Base-by-base conservation (phyloP, 257 asterid species). In the Henckelia pumila region DNA sequence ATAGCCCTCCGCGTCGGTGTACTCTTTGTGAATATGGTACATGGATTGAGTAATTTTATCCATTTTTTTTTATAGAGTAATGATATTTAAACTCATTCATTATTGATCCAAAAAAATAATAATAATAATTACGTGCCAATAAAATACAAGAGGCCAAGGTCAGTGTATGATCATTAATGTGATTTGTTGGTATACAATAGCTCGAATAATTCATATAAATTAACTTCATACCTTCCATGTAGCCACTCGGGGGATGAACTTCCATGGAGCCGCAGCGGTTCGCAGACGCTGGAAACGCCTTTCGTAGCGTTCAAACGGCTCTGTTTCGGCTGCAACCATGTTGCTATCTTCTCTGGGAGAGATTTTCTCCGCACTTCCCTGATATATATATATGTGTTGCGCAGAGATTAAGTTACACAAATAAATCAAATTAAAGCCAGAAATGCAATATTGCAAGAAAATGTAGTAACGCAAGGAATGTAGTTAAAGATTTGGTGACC, bases 181-280 rank as follows among this genome's bases (percentile, higher is more conserved):
- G 37, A 32, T 32, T 32, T 32, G 10, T 32, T 32, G 37, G 37
- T 32, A 32, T 32, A 8, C 10, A 32, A 32, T 32, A 7, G 37
- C 37, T 32, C 37, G 37, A 32, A 32, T 7, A 32, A 32, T 32
- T 8, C 37, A 32, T 32, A 8, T 0, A 32, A 32, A 6, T 32
- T 0, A 32, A 32, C 3, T 32, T 8, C 37, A 7, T 1, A 83
- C 95, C 95, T 90, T 76, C 97, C 95, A 76, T 90, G 94, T 50
- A 90, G 97, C 95, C 97, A 90, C 22, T 82, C 78, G 1, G 97
- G 97, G 22, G 97, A 86, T 8, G 94, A 84, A 71, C 85, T 85
- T 16, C 97, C 97, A 28, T 92, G 95, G 73, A 90, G 88, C 97
- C 97, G 88, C 61, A 90, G 49, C 3, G 97, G 95, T 77, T 80